Conservation (phyloP, 2,329 filamentous ascomycete species). For the Coleophoma cylindrospora region DNA sequence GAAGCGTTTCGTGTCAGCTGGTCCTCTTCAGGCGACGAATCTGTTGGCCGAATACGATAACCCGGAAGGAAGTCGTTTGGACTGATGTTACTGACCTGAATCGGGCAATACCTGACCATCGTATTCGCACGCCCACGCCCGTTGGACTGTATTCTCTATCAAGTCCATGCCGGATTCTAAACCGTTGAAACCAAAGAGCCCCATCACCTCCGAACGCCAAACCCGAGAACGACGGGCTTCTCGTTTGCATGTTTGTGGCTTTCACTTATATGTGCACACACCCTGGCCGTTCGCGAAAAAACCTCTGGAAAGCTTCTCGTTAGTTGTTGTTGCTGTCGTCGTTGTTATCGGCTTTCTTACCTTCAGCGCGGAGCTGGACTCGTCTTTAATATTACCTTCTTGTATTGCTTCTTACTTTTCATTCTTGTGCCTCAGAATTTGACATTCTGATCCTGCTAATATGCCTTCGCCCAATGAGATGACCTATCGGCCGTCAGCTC, state of each 20-base stretch:
- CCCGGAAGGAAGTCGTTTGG: no score
- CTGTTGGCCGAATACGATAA: no score
- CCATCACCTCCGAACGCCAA: neutral
- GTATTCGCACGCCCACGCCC: no score
- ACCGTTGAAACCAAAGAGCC: neutral
- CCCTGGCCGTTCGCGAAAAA: neutral
- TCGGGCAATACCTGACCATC: no score
- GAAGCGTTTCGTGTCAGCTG: no score
- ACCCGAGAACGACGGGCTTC: neutral
- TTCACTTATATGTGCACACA: neutral
- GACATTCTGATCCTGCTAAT: neutral
- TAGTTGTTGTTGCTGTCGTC: neutral
- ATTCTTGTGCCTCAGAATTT: neutral
- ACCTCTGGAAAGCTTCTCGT: neutral
- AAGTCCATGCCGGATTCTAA: neutral
- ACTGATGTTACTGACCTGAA: no score
- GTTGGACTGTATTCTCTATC: no score
- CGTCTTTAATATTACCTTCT: neutral
- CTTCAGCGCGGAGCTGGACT: neutral
- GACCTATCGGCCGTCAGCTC: constrained; percentile 4
- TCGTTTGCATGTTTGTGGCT: neutral
- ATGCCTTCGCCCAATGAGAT: constrained; percentile 2
- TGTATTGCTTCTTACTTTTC: neutral
- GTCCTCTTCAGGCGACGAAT: no score
- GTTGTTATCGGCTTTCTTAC: neutral